Evolutionary conservation across 2,329 filamentous ascomycete genomes (phyloP), one percentile per base, ranked within the genome.

Genomic region (Pseudocercospora musae): DNA sequence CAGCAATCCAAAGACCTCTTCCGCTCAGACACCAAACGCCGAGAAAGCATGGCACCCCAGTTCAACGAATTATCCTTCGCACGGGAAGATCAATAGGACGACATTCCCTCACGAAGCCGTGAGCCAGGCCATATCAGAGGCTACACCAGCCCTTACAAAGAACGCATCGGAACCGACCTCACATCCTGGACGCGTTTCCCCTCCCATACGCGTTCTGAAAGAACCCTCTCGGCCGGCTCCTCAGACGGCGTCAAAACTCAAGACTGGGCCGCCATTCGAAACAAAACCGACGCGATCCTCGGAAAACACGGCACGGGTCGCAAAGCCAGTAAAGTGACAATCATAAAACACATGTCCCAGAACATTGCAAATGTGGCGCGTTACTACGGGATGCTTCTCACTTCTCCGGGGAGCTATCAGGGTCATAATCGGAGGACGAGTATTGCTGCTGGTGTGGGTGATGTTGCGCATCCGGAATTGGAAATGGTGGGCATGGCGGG

Each of bases 161-260:
- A 54, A 20, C 52, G 61, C 15, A 72, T 74, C 44, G 69, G 66
- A n/a, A 72, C 70, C 4, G 63, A 66, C 2, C 66, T 72, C 6
- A 57, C 61, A n/a, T 71, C 78, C 1, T 82, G 80, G 80, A 75
- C 78, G 25, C 74, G 76, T 2, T 82, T 78, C 46, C 78, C 80
- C 0, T 80, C 78, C 5, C 78, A 82, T 60, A 79, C 75, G 4
- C 77, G 79, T n/a, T 64, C 69, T 1, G 71, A 75, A 27, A 77
- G 80, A 11, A 75, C 74, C 27, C 69, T 71, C 10, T 77, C 77
- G 48, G 79, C 79, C 4, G 73, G 76, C 0, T 69, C 70, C 21
- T 37, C 62, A 1, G 79, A 82, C 53, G 63, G 69, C 7, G 74
- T 82, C 23, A 69, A 73, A 13, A 70, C 60, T 4, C 63, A 57